Evolutionary conservation across 2,329 filamentous ascomycete species (phyloP), one percentile per base, ranked within the genome.

Genomic region (Colletotrichum salicis): DNA sequence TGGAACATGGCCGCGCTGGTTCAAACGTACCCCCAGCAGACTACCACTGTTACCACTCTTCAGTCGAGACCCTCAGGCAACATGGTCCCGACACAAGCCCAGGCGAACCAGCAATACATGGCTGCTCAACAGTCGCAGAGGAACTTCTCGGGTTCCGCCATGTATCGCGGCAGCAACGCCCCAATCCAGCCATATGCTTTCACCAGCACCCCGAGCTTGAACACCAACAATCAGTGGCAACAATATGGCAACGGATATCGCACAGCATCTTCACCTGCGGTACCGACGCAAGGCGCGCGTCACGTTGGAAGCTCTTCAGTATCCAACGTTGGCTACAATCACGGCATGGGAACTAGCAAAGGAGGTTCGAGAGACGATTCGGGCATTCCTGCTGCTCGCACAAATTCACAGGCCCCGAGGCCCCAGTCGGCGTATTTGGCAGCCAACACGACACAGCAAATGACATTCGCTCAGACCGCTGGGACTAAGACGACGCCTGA

Each of bases 1-100:
- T 59, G 60, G 86, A 92, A 81, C 82, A 96, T 96, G 94, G 93
- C 93, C 86, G 93, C 93, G 82, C 87, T 96, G 86, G 92, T 95
- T 79, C 94, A 96, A 85, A 90, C 92, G 73, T 93, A 93, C 80
- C 90, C 93, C 78, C 92, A 94, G 84, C 92, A 94, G 83, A 90
- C 91, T 79, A 87, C 88, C 82, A 91, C 92, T 76, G 88, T 91
- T 78, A 91, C 91, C 75, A 92, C 95, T 88, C 90, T 95, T 78
- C 93, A 94, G 82, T 89, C 91, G 77, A 90, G 92, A 80, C 90
- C 92, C 74, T 92, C 93, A 72, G 87, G 90, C 78, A 88, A 88
- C 76, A 89, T 92, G 80, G 80, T 87, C 67, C 79, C 84, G 62
- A 80, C 84, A 67, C 88, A 88, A 77, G 78, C 83, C 65, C 87